These are phyloP conservation scores for Aspergillus fumigatus DNA, from an alignment of 2,329 filamentous ascomycete species.

Conservation along the genomic window DNA sequence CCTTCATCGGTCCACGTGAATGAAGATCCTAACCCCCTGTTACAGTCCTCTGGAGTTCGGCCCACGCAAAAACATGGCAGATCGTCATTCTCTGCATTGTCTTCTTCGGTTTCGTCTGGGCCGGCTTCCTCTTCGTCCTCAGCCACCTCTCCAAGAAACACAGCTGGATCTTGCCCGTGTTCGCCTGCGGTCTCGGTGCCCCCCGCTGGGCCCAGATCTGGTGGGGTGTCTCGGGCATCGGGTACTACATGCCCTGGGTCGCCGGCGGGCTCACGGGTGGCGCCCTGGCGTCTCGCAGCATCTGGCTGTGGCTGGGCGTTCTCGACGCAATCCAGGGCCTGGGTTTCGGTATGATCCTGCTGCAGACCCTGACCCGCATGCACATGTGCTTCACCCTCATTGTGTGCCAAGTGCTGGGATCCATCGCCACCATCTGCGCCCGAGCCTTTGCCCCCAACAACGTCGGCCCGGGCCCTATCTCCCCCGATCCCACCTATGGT, in stretches of 20 bases:
- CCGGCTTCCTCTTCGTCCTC: conserved; percentile 42
- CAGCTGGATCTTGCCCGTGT: conserved; percentile 63
- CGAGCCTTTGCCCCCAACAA: conserved; percentile 56
- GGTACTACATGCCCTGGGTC: conserved; percentile 58
- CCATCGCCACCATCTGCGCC: conserved; percentile 57
- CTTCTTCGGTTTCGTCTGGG: conserved; percentile 55
- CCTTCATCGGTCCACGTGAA: neutral
- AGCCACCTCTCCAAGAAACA: conserved; percentile 53
- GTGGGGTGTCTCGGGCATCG: conserved; percentile 58
- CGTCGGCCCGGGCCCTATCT: conserved; percentile 56
- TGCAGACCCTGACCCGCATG: conserved; percentile 60
- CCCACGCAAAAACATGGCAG: conserved; percentile 53
- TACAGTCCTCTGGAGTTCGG: conserved; percentile 51
- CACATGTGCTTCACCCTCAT: conserved; percentile 60
- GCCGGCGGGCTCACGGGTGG: conserved; percentile 49
- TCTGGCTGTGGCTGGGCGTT: conserved; percentile 65
- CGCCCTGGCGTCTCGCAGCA: conserved; percentile 50
- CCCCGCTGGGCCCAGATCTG: conserved; percentile 64
- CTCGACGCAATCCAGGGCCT: conserved; percentile 61
- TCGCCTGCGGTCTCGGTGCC: conserved; percentile 60
- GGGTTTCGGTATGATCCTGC: conserved; percentile 62
- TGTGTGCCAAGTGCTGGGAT: conserved; percentile 57
- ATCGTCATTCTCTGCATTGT: conserved; percentile 49
- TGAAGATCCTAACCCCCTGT: neutral
- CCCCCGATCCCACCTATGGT: conserved; percentile 54